Conservation (phyloP, 2,329 filamentous ascomycete species). For the Verticillium nonalfalfae region DNA sequence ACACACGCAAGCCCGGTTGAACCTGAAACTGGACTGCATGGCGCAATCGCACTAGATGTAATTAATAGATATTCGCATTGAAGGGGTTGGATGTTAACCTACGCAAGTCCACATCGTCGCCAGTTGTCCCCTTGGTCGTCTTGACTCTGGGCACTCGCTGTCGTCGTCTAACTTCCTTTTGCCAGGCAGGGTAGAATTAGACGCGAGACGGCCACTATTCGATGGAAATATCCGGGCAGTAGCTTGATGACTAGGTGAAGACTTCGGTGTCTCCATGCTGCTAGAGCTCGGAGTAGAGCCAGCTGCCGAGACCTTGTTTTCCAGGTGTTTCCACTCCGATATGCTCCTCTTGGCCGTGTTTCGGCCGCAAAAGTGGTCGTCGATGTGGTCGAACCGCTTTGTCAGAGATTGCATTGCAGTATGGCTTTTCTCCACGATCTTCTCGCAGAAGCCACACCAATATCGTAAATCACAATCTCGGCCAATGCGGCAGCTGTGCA, state of each 20-base stretch:
- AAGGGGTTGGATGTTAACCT: slow-evolving; percentile 7
- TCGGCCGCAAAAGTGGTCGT: slow-evolving; percentile 59
- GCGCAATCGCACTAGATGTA: slow-evolving; percentile 3
- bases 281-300: background rate
- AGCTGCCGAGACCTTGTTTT: slow-evolving; percentile 14
- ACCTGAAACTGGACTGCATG: background rate
- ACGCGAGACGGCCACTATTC: background rate
- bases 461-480: slow-evolving; percentile 60
- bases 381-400: slow-evolving; percentile 64
- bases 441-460: slow-evolving; percentile 82
- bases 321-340: slow-evolving; percentile 45
- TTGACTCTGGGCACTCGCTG: slow-evolving; percentile 8
- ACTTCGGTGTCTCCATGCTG: background rate
- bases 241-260: background rate
- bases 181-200: background rate
- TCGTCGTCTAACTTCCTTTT: background rate
- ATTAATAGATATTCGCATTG: background rate
- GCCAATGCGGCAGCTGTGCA: slow-evolving; percentile 54
- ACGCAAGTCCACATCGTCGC: slow-evolving; percentile 23
- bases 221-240: background rate
- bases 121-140: slow-evolving; percentile 8
- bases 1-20: slow-evolving; percentile 1
- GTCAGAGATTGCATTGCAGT: slow-evolving; percentile 50
- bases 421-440: slow-evolving; percentile 44
- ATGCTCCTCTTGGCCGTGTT: slow-evolving; percentile 35